A percentile compares a stretch with the other conserved stretches of the same genome.
Evolutionary conservation across 768 basidiomycete genomes (phyloP).

Genomic region (Astraeus odoratus): DNA sequence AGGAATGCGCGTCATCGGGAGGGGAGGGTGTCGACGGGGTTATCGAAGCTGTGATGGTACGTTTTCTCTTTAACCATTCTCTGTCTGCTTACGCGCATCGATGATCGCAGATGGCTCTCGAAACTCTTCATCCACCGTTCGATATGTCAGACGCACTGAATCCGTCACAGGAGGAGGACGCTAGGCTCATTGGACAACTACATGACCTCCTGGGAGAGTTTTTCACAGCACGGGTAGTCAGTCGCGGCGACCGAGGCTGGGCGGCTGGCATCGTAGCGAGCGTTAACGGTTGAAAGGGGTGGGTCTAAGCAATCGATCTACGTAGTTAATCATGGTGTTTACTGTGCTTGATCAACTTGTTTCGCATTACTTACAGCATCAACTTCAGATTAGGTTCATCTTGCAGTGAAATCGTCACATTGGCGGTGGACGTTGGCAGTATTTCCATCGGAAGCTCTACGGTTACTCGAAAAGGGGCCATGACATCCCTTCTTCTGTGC

Average conservation of each 20-base stretch:
- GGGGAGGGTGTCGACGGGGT: constrained; percentile 37
- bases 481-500: too few species aligned
- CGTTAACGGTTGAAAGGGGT: constrained; percentile 14
- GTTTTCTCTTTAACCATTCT: too few species aligned
- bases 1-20: constrained; percentile 41
- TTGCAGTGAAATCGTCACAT: too few species aligned
- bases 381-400: too few species aligned
- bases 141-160: constrained; percentile 57
- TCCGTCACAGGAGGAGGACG: constrained; percentile 40
- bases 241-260: constrained; percentile 54
- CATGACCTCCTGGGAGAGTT: constrained; percentile 52
- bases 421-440: too few species aligned
- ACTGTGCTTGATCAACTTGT: neutral
- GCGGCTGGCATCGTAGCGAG: constrained; percentile 47
- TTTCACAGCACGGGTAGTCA: constrained; percentile 47
- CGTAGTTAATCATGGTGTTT: neutral
- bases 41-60: constrained; percentile 57
- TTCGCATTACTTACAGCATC: neutral
- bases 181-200: constrained; percentile 38
- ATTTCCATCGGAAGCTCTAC: too few species aligned
- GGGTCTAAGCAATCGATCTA: neutral
- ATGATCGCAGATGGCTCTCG: constrained; percentile 61
- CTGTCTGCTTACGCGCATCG: too few species aligned
- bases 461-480: too few species aligned
- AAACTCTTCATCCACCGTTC: constrained; percentile 50